These are phyloP conservation scores for Ophiostoma triangulosporum DNA, from an alignment of 2,329 filamentous ascomycete genomes.

Conservation along the genomic window DNA sequence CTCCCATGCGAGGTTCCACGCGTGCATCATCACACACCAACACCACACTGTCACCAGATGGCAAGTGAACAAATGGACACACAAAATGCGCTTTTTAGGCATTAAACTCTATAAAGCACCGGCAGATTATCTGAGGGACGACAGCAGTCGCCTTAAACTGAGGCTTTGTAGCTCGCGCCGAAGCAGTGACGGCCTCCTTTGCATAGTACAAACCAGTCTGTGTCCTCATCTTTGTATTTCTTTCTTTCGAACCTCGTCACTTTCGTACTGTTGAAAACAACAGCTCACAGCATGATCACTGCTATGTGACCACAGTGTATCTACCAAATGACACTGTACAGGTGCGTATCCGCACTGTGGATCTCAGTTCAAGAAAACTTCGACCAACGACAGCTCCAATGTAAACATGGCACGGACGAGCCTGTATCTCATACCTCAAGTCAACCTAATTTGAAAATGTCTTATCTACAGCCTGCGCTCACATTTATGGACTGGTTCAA, in stretches of 20 bases:
- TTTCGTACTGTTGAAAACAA: background rate
- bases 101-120: no score
- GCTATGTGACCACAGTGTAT: background rate
- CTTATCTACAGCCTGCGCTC: conserved; percentile 30
- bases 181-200: background rate
- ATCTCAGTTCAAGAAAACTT: background rate
- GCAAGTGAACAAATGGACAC: background rate
- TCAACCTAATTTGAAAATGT: background rate
- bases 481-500: conserved; percentile 42
- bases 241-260: background rate
- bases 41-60: background rate
- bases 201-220: background rate
- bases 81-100: no score
- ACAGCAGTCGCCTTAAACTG: background rate
- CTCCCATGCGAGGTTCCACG: background rate
- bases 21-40: background rate
- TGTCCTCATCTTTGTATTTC: background rate
- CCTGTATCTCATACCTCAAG: background rate
- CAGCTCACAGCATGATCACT: background rate
- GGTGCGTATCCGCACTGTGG: background rate
- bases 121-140: background rate
- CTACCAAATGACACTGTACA: background rate
- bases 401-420: background rate
- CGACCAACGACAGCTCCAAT: background rate
- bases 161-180: background rate